Conservation (phyloP, 306 rosid species). For the Fragaria vesca region DNA sequence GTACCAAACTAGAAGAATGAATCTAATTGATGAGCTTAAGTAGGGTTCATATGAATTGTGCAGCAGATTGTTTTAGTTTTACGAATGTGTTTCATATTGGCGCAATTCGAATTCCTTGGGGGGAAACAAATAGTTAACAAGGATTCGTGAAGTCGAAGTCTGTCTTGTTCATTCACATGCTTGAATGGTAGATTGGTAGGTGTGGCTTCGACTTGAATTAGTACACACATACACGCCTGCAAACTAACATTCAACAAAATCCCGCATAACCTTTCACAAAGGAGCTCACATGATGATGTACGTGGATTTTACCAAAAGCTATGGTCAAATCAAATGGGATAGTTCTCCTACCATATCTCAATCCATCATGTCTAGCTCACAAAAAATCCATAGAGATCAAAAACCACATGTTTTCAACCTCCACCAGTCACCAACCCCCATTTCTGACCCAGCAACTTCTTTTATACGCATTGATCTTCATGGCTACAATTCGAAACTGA, state of each 20-base stretch:
- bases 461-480: background rate
- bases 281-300: background rate
- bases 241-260: background rate
- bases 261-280: background rate
- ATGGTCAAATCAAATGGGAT: background rate
- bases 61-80: no score
- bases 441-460: background rate
- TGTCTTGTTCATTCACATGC: background rate
- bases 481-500: background rate
- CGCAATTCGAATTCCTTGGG: background rate
- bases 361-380: background rate
- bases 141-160: background rate
- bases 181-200: background rate
- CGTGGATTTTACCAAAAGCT: background rate
- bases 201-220: background rate
- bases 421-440: background rate
- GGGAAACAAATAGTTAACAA: no score
- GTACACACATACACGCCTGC: background rate
- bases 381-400: background rate
- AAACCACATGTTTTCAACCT: background rate
- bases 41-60: no score
- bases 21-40: background rate
- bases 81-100: no score
- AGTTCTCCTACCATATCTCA: background rate
- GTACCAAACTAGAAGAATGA: background rate